A percentile compares a stretch with the other conserved stretches of the same genome.
These are phyloP conservation scores for Ophiostoma himal-ulmi DNA, from an alignment of 2,329 filamentous ascomycete species.

Conservation along the genomic window DNA sequence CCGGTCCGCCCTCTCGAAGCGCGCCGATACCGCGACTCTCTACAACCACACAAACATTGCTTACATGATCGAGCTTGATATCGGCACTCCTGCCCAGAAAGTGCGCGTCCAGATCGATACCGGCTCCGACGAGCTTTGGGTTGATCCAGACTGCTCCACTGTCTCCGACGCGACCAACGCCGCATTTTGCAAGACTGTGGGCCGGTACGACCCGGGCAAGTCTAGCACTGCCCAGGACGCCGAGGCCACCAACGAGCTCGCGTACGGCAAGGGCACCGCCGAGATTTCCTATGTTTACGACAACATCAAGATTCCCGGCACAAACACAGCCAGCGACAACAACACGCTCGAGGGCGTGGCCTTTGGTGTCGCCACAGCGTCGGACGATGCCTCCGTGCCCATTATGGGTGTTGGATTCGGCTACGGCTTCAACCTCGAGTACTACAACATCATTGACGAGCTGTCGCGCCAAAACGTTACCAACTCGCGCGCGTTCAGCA, in stretches of 20 bases:
- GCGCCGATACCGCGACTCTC: conserved; percentile 19
- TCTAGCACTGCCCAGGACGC: conserved; percentile 35
- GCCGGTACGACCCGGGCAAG: conserved; percentile 35
- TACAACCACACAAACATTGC: conserved; percentile 23
- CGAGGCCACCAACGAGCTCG: conserved; percentile 32
- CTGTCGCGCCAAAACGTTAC: conserved; percentile 45
- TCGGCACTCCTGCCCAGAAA: conserved; percentile 46
- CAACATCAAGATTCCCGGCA: conserved; percentile 32
- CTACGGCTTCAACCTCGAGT: conserved; percentile 33
- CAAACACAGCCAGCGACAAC: conserved; percentile 24
- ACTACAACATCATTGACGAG: conserved; percentile 44
- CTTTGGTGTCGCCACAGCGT: conserved; percentile 53
- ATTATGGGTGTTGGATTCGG: conserved; percentile 69
- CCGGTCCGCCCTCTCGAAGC: not conserved
- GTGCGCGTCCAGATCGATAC: conserved; percentile 49
- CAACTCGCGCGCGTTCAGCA: conserved; percentile 32
- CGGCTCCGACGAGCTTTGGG: conserved; percentile 51
- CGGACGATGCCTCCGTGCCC: conserved; percentile 40
- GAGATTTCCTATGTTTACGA: conserved; percentile 40
- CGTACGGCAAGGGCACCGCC: conserved; percentile 44
- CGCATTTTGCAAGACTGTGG: conserved; percentile 38
- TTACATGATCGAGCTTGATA: conserved; percentile 33
- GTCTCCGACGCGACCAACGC: conserved; percentile 34
- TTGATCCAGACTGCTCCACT: conserved; percentile 51
- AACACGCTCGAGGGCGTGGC: conserved; percentile 44